These are phyloP conservation scores for Solanum pimpinellifolium DNA, from an alignment of 257 asterid species.

Conservation along the genomic window DNA sequence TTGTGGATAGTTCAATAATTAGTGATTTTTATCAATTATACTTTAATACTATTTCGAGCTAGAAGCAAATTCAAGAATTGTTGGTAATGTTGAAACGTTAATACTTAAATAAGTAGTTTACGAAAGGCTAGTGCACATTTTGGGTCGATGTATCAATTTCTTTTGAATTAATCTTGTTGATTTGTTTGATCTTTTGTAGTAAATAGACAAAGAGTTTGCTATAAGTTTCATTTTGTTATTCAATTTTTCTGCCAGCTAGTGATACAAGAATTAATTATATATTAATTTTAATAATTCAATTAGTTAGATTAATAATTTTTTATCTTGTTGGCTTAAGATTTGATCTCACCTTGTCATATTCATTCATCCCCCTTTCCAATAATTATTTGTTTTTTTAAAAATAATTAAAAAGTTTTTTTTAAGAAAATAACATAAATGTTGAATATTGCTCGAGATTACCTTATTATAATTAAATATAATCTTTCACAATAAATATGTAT, in stretches of 20 bases:
- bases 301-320: too few species aligned
- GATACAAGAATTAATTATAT: background rate
- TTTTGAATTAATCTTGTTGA: background rate
- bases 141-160: background rate
- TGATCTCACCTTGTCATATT: background rate
- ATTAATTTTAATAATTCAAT: background rate
- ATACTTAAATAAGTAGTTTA: background rate
- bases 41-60: background rate
- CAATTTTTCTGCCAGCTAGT: background rate
- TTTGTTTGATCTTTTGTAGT: background rate
- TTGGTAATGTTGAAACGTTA: background rate
- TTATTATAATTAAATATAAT: too few species aligned
- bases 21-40: too few species aligned
- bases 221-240: background rate
- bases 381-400: accelerated
- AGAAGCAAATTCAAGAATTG: background rate
- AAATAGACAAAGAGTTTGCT: background rate
- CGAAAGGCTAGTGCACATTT: background rate
- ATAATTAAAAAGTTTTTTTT: accelerated
- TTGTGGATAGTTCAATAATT: too few species aligned
- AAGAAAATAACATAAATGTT: too few species aligned
- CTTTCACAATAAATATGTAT: background rate
- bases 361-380: background rate
- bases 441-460: background rate
- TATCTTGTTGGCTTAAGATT: background rate